Base-by-base conservation (phyloP, 495 filamentous ascomycete genomes). In the Penicillium samsonianum region DNA sequence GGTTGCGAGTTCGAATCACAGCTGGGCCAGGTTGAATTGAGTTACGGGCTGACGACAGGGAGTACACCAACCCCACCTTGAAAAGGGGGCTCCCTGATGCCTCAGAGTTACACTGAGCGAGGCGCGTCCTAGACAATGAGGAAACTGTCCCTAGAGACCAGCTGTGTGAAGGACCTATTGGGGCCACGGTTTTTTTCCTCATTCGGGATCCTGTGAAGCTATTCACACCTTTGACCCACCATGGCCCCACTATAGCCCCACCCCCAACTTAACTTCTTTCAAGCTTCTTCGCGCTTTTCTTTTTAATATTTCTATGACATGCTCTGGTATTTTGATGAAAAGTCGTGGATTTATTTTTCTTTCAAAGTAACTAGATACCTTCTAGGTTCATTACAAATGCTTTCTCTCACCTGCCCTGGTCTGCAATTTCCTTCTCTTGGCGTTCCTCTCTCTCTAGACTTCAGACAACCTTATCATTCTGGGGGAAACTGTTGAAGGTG, bases 401-500 rank as follows among this genome's bases (percentile, higher is more conserved):
- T 10, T 30, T 30, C 28, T 30, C 28, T 10, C 28, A 9, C 28
- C 10, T 30, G 28, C 9, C 28, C 28, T 2, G 10, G 28, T 30
- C 28, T 30, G 6, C 28, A 30, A 30, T 30, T 30, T 30, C 28
- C 28, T 31, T 31, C 30, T 31, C 30, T 31, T 11, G 0, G 4
- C 9, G 30, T 31, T 31, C 3, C n/a, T n/a, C n/a, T n/a, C n/a
- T n/a, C n/a, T n/a, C n/a, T n/a, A n/a, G 10, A 11, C 30, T 31
- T 9, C 10, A n/a, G n/a, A n/a, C 28, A 10, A 10, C 28, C 1
- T 50, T 25, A 0, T 5, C 26, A 20, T 17, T 22, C 17, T 22
- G 5, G 4, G 17, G 0, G 0, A 16, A 28, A n/a, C 14, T 14
- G 56, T 70, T 64, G 25, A 65, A 72, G 52, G 77, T 78, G 59